Evolutionary conservation across 495 filamentous ascomycete genomes (phyloP).

Genomic region (Podospora tetraspora): DNA sequence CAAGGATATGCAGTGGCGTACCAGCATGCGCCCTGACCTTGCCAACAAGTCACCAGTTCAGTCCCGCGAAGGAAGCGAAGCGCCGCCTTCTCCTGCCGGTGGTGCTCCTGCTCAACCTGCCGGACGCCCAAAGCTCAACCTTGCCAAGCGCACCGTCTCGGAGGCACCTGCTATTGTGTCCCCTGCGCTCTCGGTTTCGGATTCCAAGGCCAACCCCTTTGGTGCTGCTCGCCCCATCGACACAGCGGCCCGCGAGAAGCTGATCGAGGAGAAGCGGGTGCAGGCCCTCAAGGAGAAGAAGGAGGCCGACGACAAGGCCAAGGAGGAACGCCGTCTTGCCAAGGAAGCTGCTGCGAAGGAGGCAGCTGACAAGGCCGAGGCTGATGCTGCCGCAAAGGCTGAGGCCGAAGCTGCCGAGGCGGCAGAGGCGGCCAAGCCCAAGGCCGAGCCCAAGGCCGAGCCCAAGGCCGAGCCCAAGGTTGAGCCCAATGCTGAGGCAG

Average conservation of each 20-base stretch:
- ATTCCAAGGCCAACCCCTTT: constrained; percentile 84
- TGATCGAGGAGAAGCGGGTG: constrained; percentile 82
- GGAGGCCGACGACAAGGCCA: constrained; percentile 81
- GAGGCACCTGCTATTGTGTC: constrained; percentile 54
- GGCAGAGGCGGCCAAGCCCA: constrained; percentile 16
- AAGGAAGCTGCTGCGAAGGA: constrained; percentile 61
- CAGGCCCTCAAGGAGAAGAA: constrained; percentile 71
- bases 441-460: constrained; percentile 31
- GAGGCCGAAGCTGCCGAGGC: constrained; percentile 51
- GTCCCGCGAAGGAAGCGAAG: constrained; percentile 55
- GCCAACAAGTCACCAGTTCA: constrained; percentile 40
- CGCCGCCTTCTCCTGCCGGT: constrained; percentile 59
- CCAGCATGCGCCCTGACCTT: constrained; percentile 72
- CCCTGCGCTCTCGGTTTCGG: constrained; percentile 43
- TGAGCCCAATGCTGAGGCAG: constrained; percentile 23
- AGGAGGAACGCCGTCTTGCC: constrained; percentile 61
- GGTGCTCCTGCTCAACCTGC: constrained; percentile 48
- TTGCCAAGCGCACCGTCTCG: constrained; percentile 81
- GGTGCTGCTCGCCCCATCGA: constrained; percentile 87
- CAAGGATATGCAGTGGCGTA: constrained; percentile 80
- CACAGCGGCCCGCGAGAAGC: constrained; percentile 76
- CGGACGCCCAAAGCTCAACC: constrained; percentile 70
- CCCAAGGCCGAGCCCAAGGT: constrained; percentile 17
- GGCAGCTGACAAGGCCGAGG: constrained; percentile 42
- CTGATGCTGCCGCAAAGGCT: constrained; percentile 38